Evolutionary conservation across 495 filamentous ascomycete species (phyloP), one percentile per base, ranked within the genome.

Genomic region (Mycothermus thermophilus): DNA sequence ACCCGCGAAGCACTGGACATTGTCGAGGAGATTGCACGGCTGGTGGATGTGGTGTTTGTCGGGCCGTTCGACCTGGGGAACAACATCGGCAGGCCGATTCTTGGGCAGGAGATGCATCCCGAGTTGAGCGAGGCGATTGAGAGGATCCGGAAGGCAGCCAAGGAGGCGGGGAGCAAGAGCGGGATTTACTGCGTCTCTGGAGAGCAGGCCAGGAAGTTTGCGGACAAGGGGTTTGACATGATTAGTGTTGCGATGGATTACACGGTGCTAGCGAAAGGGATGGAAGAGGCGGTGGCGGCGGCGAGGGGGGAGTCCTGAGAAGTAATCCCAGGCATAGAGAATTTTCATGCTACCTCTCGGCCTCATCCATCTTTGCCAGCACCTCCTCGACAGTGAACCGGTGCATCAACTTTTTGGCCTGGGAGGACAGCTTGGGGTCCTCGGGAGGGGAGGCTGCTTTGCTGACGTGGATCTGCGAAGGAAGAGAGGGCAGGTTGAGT

Each of bases 371-470:
- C 40, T 82, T 64, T 12, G 61, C 59, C 44, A 77, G 64, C 1
- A 94, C 71, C 41, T 92, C 66, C 15, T 74, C 66, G 30, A 72
- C 61, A 3, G 72, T 79, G 52, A 83, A 85, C 26, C 80, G 69
- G 59, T 94, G 86, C 72, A 93, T 92, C 19, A 93, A 59, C 51
- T 92, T 90, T 39, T 70, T 58, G 2, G 77, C 71, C 41, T 77
- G 68, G 7, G 72, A 70, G 11, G 64, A 66, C 0, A 67, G 64
- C 19, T 62, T 59, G 3, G 66, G 59, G 25, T 62, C 51, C 33
- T 73, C 69, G 17, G 64, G 58, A 4, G 53, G 52, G 0, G 55
- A 36, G 10, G 60, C 49, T 49, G 68, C 41, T 57, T 62, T 66
- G 55, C 59, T 66, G 35, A 74, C 59, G 50, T 93, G 86, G 9